Evolutionary conservation across 176 grass and related monocot genomes (phyloP).

Genomic region (Avena atlantica): DNA sequence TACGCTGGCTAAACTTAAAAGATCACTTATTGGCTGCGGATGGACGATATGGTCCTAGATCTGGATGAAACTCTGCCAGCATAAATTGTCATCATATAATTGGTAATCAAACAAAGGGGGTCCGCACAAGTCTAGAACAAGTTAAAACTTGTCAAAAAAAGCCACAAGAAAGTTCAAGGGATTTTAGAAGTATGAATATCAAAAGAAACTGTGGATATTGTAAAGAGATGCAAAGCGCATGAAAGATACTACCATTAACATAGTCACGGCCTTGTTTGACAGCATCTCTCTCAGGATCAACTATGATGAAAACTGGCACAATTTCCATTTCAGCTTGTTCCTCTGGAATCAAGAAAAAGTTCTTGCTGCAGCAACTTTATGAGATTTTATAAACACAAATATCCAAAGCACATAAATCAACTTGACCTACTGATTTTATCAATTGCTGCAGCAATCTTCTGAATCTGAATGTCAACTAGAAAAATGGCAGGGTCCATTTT

Average conservation of each 20-base stretch:
- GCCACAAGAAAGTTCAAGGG: too few relatives aligned
- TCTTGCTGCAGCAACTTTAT: not conserved
- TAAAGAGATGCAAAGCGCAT: not conserved
- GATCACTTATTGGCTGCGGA: not conserved
- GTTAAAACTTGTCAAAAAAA: too few relatives aligned
- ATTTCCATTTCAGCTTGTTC: slow-evolving; percentile 63
- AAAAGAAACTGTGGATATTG: too few relatives aligned
- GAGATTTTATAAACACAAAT: too few relatives aligned
- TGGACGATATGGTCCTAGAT: not conserved
- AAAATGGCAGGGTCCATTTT: slow-evolving; percentile 80
- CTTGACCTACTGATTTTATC: slow-evolving; percentile 73
- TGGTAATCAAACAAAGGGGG: too few relatives aligned
- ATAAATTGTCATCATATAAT: too few relatives aligned
- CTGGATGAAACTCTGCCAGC: too few relatives aligned
- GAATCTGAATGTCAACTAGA: slow-evolving; percentile 62
- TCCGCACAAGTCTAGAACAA: too few relatives aligned
- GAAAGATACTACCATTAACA: slow-evolving; percentile 52
- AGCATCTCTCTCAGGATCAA: slow-evolving; percentile 79
- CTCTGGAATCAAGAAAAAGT: slow-evolving; percentile 45
- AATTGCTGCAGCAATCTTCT: slow-evolving; percentile 75
- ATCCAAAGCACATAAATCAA: slow-evolving; percentile 3
- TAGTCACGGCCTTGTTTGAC: slow-evolving; percentile 73
- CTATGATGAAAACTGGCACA: slow-evolving; percentile 74
- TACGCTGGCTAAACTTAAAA: too few relatives aligned
- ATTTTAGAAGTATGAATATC: too few relatives aligned